Evolutionary conservation across 1,139 yeast genomes (phyloP), one percentile per base, ranked within the genome.

Genomic region (Yarrowia galli): DNA sequence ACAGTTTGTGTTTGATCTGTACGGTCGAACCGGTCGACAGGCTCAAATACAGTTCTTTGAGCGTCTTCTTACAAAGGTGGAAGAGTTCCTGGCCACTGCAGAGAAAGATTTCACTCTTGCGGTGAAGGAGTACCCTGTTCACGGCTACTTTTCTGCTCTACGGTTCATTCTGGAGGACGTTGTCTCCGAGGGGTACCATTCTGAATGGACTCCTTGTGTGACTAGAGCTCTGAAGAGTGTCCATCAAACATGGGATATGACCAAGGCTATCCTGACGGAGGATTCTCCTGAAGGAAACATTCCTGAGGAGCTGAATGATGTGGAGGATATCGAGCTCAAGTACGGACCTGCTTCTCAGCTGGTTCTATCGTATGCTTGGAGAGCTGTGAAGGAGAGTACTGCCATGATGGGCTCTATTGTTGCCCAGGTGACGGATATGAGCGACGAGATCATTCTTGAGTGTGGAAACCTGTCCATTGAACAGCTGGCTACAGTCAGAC

Each of bases 331-430:
- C 8, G 82, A 80, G 65, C 71, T 72, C 16, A 75, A 74, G 63
- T 83, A 81, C 69, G 85, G 89, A 20, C 84, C 85, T 4, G 85
- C 87, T 1, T 84, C 88, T 9, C 91, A 88, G 72, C 77, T 87
- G n/a, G 80, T 87, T n/a, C 78, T 84, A 22, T 89, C 89, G 72
- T 91, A 87, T 75, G 85, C 92, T 5, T 93, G 97, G 96, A 86
- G 96, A 75, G 86, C 92, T 0, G 81, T 91, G n/a, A 91, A 91
- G 72, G 97, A 92, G 71, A 85, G 93, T 0, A 84, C 92, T 0
- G 76, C 80, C 3, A 76, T 91, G 43, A 72, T 91, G 25, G 83
- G 83, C 28, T 75, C 79, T 0, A 68, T 89, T 0, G 73, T 87
- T 13, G 72, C 75, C 0, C 70, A 73, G 1, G 72, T 73, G 20